Base-by-base conservation (phyloP, 2,329 filamentous ascomycete species). In the Fusarium humuli region DNA sequence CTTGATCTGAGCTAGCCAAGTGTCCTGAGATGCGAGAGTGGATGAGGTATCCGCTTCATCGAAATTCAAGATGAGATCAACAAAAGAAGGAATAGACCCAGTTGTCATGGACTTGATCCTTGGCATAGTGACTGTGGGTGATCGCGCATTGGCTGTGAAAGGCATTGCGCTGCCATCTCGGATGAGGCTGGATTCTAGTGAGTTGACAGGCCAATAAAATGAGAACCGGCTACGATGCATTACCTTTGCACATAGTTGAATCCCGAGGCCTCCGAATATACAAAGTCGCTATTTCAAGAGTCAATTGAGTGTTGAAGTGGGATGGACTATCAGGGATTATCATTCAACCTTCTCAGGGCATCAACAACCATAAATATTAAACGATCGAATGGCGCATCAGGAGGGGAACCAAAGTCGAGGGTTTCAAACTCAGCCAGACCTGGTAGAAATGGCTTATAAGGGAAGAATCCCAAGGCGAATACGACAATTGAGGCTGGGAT, bases 311-410 rank as follows among this genome's bases (percentile, higher is more conserved):
- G 55, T 77, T 69, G 23, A 42, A 18, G 48, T 13, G 34, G 23
- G 59, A 52, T 37, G 34, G 34, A 44, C 42, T 18, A 9, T 27
- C 11, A 34, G 49, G 46, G 29, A 29, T 61, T 23, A 47, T 45
- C 22, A 23, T 11, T 58, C 46, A 85, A 94, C 92, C 93, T 97
- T 80, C 94, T 88, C 79, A 99, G 81, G 25, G 96, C 95, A 86
- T 99, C 96, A 29, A 99, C 92, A 9, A 99, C 94, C 95, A 99
- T 98, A 79, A 99, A 98, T 57, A 99, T 85, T 56, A 98, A 84
- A 76, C 91, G 94, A 80, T 98, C 90, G 79, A 99, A 99, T 0
- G 92, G 90, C 34, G 92, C 87, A 50, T 85, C 81, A 5, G 92
- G 90, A 9, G 85, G 85, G 48, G 81, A 76, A 22, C 83, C 89